Base-by-base conservation (phyloP, 1,139 yeast genomes). In the Taphrina betulina region DNA sequence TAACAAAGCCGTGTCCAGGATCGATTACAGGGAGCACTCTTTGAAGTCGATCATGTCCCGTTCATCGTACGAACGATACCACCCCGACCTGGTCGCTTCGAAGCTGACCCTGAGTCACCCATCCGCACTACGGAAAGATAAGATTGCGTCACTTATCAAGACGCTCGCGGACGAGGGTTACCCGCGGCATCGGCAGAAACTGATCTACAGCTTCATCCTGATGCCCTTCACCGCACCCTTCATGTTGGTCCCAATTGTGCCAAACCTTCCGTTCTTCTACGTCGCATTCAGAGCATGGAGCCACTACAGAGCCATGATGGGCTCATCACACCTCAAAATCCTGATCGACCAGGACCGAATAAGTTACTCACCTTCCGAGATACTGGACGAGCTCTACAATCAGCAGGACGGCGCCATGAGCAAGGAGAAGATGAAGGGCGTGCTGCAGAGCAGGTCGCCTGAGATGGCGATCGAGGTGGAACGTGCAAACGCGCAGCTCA, bases 211-310 rank as follows among this genome's bases (percentile, higher is more conserved):
- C 36, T 24, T 52, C 43, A 16, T 55, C 10, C 35, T 42, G 3
- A 65, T 85, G 3, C 94, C 94, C 2, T 60, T 85, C 29, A 76
- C 86, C 0, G 64, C 83, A 4, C 95, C 95, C 1, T 69, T 85
- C 59, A 83, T 82, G 0, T 64, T 84, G 40, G 67, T 85, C 0
- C 95, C 95, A 0, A 71, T 85, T n/a, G 68, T 85, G 1, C 95
- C 95, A 16, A 85, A 85, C 62, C 78, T 85, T 8, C 95, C 95
- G 0, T 90, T 92, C 0, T 82, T 85, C 64, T 85, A 84, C 64
- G 68, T 85, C 35, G 74, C 83, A 1, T 85, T 83, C 66, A 73
- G 95, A 62, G 72, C 82, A 16, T 85, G 83, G 65, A 83, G 94
- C 66, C 84, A 85, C 65, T 70, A 77, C 56, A 83, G 82, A 63